Base-by-base conservation (phyloP, 805 yeast genomes). In the Debaryomyces prosopidis region DNA sequence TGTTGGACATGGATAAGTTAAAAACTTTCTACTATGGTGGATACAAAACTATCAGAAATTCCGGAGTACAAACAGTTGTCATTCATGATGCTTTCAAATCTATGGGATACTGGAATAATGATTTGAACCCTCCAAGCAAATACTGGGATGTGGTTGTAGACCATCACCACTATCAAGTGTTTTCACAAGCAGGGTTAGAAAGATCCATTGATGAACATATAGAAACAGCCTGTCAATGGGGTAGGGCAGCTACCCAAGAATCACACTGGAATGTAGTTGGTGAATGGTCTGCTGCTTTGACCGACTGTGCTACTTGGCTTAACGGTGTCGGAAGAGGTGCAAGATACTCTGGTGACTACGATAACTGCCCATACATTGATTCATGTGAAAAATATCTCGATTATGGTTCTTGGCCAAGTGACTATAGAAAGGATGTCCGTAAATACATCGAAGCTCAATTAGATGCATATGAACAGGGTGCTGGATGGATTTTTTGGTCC, bases 401-500 rank as follows among this genome's bases (percentile, higher is more conserved):
- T 28, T 40, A 54, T 7, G 47, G 51, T 17, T 54, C 77, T 40
- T 91, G 94, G 88, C 70, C 87, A 5, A 73, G 69, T 8, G 76
- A 78, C 33, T 77, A 79, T 58, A 80, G 76, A 61, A 58, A 56
- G 18, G 73, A 81, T 52, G 79, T 84, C 39, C 82, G 96, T 65
- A 76, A 71, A 55, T 89, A 75, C 62, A 74, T 90, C 41, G 97
- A 91, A 71, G 96, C 96, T 40, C 97, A 91, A 75, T 71, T 91
- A 59, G 96, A 91, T 62, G 89, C 96, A 1, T 69, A 65, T 44
- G 88, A 84, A 57, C 77, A 77, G 55, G 76, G 81, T 47, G 78
- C 75, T 30, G 98, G 98, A 27, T 91, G 97, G 97, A 79, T 89
- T 46, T 85, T 87, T 74, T 91, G 97, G 97, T 81, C 85, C 64